Conservation (phyloP, 805 yeast genomes). For the Candida insectalens region DNA sequence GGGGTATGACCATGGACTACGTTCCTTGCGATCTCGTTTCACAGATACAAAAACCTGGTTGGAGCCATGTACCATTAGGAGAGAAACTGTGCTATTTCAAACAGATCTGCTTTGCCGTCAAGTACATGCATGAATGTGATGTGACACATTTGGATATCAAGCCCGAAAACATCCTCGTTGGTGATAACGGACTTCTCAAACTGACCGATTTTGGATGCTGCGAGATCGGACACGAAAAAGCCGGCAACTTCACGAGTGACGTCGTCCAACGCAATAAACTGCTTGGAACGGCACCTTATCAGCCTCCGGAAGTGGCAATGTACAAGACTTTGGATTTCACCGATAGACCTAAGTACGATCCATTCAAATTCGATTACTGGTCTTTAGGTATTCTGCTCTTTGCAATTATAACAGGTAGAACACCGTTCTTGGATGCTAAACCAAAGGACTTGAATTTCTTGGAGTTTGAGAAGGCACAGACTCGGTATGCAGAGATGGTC, state of each 20-base stretch:
- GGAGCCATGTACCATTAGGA: slow-evolving; percentile 38
- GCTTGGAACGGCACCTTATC: slow-evolving; percentile 77
- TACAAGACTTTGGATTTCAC: slow-evolving; percentile 23
- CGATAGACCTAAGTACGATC: slow-evolving; percentile 31
- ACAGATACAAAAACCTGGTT: slow-evolving; percentile 44
- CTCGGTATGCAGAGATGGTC: slow-evolving; percentile 29
- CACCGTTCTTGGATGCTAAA: slow-evolving; percentile 50
- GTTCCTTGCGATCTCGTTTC: slow-evolving; percentile 57
- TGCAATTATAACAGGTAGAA: slow-evolving; percentile 44
- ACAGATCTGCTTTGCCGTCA: slow-evolving; percentile 54
- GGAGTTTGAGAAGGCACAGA: slow-evolving; percentile 36
- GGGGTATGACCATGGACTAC: slow-evolving; percentile 68
- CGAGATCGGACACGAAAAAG: slow-evolving; percentile 47
- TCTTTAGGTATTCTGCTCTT: slow-evolving; percentile 62
- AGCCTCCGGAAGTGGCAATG: slow-evolving; percentile 66
- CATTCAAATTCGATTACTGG: slow-evolving; percentile 65
- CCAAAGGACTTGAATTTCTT: slow-evolving; percentile 39
- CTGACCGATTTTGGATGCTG: slow-evolving; percentile 74
- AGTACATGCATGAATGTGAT: slow-evolving; percentile 54
- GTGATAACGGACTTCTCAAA: slow-evolving; percentile 50
- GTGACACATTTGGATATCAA: slow-evolving; percentile 67
- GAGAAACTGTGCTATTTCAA: slow-evolving; percentile 63
- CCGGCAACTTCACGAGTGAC: slow-evolving; percentile 37
- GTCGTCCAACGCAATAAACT: slow-evolving; percentile 29
- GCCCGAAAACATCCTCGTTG: slow-evolving; percentile 63